Evolutionary conservation across 768 basidiomycete genomes (phyloP), one percentile per base, ranked within the genome.

Genomic region (Collybiopsis luxurians): DNA sequence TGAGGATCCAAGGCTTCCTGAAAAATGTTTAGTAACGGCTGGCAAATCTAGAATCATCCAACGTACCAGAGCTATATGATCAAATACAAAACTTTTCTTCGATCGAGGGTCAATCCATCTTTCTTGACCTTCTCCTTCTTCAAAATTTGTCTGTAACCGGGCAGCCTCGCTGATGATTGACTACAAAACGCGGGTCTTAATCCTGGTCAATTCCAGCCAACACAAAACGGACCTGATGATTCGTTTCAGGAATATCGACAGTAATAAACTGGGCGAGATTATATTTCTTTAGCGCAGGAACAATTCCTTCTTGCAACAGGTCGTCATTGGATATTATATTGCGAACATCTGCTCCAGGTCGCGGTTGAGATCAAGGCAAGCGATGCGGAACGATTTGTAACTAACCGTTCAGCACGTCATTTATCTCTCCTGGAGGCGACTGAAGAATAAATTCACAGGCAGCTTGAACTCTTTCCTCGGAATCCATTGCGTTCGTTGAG

Each of bases 351-450:
- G 66, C 40, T 56, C 59, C 57, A 47, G 36, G 45, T 36, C 52
- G 40, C 6, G 45, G 3, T 51, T 55, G 48, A 30, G 54, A 43
- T 38, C 17, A 30, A 39, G 44, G 6, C 19, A n/a, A n/a, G n/a
- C 38, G 27, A 34, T 34, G 31, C 42, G 49, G 19, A 23, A 43
- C 39, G 45, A 61, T 43, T 59, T 47, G n/a, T 44, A 44, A 53
- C 72, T 60, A 58, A 92, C 93, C 94, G 64, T 92, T 92, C 53
- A 98, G 77, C 17, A 97, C 95, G 74, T 98, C 95, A 71, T 96
- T 97, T 62, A 98, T 94, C 76, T 98, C 91, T 44, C 95, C 95
- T 0, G 95, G 95, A 24, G 95, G 95, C 1, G 92, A 86, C 68
- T 97, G 95, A 0, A 92, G 79, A 28, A 98, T 76, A 65, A 97